Evolutionary conservation across 2,329 filamentous ascomycete genomes (phyloP).

Genomic region (Cladosporium velox): DNA sequence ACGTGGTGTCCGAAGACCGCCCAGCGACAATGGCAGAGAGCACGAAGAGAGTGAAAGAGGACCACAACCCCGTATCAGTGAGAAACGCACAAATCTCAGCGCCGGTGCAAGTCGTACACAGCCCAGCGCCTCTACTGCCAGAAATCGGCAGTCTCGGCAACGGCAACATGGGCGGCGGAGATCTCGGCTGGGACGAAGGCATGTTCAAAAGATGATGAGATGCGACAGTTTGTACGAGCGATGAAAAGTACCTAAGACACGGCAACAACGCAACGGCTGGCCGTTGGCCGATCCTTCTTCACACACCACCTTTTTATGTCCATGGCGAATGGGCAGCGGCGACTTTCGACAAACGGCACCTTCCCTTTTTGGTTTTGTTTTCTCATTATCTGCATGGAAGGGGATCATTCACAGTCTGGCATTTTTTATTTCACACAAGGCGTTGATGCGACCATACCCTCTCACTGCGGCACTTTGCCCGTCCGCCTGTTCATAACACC

Average conservation of each 20-base stretch:
- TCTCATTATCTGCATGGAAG: conserved; percentile 5
- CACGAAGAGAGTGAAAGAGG: conserved; percentile 23
- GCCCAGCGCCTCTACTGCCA: conserved; percentile 31
- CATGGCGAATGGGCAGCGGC: conserved; percentile 4
- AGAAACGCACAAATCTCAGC: background rate
- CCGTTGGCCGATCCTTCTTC: conserved; percentile 13
- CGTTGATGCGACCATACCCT: conserved; percentile 19
- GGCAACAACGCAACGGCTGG: conserved; percentile 4
- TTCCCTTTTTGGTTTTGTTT: conserved; percentile 1
- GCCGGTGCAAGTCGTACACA: conserved; percentile 1
- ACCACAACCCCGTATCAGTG: background rate
- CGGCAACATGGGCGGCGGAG: conserved; percentile 30
- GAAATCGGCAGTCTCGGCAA: conserved; percentile 33
- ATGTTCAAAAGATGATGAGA: conserved; percentile 30
- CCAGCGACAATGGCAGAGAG: conserved; percentile 30
- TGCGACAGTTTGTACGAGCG: background rate
- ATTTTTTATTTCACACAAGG: background rate
- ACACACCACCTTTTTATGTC: background rate
- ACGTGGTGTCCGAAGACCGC: conserved; percentile 31
- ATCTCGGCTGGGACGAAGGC: conserved; percentile 36
- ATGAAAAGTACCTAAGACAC: background rate
- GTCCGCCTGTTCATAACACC: background rate
- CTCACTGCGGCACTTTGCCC: background rate
- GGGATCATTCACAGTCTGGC: conserved; percentile 10
- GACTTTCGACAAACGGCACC: conserved; percentile 1